Evolutionary conservation across 768 basidiomycete species (phyloP).

Genomic region (Austroboletus eburneus): DNA sequence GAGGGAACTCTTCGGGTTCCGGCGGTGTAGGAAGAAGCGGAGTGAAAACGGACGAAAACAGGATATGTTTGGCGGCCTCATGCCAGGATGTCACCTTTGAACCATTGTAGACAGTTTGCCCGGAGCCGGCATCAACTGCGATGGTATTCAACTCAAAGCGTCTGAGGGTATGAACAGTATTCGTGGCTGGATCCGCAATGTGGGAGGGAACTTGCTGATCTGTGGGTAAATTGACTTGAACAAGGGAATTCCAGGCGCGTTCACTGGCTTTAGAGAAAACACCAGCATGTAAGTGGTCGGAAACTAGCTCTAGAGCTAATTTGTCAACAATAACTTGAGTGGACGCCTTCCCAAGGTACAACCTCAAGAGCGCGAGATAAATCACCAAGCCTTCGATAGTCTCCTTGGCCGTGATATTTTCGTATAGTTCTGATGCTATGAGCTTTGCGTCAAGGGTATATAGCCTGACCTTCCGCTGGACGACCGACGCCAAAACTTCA

Average conservation of each 20-base stretch:
- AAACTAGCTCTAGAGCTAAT: slow-evolving; percentile 45
- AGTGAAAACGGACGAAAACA: slow-evolving; percentile 81
- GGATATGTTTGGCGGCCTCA: slow-evolving; percentile 79
- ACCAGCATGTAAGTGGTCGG: slow-evolving; percentile 40
- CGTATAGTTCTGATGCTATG: slow-evolving; percentile 37
- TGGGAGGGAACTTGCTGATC: slow-evolving; percentile 12
- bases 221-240: slow-evolving; percentile 47
- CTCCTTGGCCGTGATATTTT: slow-evolving; percentile 34
- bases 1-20: slow-evolving; percentile 42
- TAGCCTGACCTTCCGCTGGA: slow-evolving; percentile 50
- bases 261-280: slow-evolving; percentile 49
- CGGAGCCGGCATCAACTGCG: slow-evolving; percentile 55
- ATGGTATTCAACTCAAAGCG: slow-evolving; percentile 73
- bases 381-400: slow-evolving; percentile 55
- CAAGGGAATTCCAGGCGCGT: slow-evolving; percentile 62
- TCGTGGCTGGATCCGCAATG: slow-evolving; percentile 17
- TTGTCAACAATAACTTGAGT: slow-evolving; percentile 49
- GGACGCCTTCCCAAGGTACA: slow-evolving; percentile 72
- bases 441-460: slow-evolving; percentile 57
- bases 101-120: slow-evolving; percentile 56
- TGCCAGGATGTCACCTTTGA: slow-evolving; percentile 71
- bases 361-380: slow-evolving; percentile 77
- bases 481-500: slow-evolving; percentile 38
- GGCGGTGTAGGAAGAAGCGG: slow-evolving; percentile 37
- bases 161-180: slow-evolving; percentile 39